Evolutionary conservation across 1,284 basidiomycete species (phyloP), one percentile per base, ranked within the genome.

Genomic region (Albatrellus sp.): DNA sequence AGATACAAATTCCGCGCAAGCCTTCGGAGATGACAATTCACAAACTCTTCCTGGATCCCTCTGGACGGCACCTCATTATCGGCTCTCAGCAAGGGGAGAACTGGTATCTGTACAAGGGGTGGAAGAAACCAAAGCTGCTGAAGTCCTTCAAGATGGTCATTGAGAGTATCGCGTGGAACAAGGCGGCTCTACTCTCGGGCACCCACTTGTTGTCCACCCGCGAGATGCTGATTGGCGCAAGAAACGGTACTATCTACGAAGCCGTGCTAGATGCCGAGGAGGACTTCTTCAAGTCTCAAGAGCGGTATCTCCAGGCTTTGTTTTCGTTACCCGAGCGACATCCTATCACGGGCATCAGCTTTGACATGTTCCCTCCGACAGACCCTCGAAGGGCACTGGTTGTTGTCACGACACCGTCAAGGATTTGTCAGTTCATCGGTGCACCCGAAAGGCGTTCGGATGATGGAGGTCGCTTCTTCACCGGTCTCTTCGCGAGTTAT

Each of bases 101-200:
- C 50, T 98, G 89, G 79, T 98, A 98, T 61, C 70, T 91, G 3
- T 91, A 73, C 61, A 74, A 77, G 50, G 75, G 74, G 16, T 83
- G 82, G 77, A 84, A 84, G 64, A 87, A 89, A 55, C 81, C 88
- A 0, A 74, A 77, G 42, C 79, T 73, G 32, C 64, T 96, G 39
- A 82, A 90, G 55, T 75, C 77, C 14, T 82, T 93, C 59, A 84
- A 90, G 58, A 86, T 92, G 68, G 71, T 89, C 53, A 82, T 98
- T 51, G 90, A 93, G 56, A 84, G 89, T 49, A 72, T 97, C n/a
- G 89, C 89, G 0, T 98, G 94, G 94, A 91, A 92, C 55, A 80
- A 77, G 53, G 67, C 82, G n/a, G 73, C 75, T 11, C 62, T 87
- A 16, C 65, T 88, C 13, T 75, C 79, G 1, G 68, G 77, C 0